Base-by-base conservation (phyloP, 208 protist species). In the Angomonas deanei region DNA sequence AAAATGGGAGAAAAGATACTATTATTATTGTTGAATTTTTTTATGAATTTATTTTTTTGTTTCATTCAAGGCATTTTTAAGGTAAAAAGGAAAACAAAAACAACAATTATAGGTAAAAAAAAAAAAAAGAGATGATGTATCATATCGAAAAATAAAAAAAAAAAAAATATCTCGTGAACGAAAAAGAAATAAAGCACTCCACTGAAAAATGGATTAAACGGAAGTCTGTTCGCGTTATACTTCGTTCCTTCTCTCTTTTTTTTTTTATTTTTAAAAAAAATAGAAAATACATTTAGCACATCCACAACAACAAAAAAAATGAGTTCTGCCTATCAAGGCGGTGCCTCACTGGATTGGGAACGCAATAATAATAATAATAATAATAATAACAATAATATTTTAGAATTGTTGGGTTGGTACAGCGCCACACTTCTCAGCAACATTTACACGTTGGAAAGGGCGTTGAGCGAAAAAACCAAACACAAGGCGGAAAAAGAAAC, bases 361-460 rank as follows among this genome's bases (percentile, higher is more conserved):
- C 56, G 32, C 34, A 39, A 28, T 33, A 56, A 66, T 42, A 66
- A 60, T 64, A 64, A 49, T 60, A 58, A 39, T 64, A 58, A 64
- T 64, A 54, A 58, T 60, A 23, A 27, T 49, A 49, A 64, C n/a
- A 64, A 15, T 15, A 42, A 42, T 15, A 15, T 42, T 8, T 42
- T 42, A 15, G 36, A 57, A 15, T 55, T 27, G 3, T 27, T 72
- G 3, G 4, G 24, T 58, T 58, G 13, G 36, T 42, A 31, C 30
- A n/a, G 36, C 15, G 32, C 17, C 38, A 21, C 10, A 30, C 53
- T 50, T 30, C 48, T 36, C 27, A 3, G 17, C 32, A 50, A 3
- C 31, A n/a, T 66, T 8, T 42, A 42, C 15, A 42, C 36, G 36
- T 42, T 42, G 15, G 36, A 42, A n/a, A n/a, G n/a, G n/a, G n/a